A percentile compares a stretch with the other conserved stretches of the same genome.
Evolutionary conservation across 352 stramenopile species (phyloP).

Genomic region (Phytophthora sp.): DNA sequence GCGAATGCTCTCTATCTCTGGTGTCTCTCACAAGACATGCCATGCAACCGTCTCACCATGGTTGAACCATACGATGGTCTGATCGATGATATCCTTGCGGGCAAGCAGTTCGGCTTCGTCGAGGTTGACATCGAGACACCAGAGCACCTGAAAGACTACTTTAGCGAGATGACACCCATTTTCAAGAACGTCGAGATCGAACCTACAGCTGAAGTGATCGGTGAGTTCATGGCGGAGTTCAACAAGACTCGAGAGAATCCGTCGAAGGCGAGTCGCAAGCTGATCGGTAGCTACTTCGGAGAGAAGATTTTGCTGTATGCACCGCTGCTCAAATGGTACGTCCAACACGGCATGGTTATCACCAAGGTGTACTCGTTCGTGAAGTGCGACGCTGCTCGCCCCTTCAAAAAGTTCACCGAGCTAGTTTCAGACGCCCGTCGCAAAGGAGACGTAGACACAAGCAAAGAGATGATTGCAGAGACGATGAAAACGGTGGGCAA

Average conservation of each 20-base stretch:
- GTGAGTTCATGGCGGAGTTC: not conserved
- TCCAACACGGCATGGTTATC: not conserved
- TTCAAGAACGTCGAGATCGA: not conserved
- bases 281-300: not conserved
- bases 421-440: conserved; percentile 34
- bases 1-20: no score
- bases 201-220: not conserved
- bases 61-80: not conserved
- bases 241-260: no score
- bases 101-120: not conserved
- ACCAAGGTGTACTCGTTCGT: not conserved
- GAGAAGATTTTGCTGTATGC: not conserved
- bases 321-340: not conserved
- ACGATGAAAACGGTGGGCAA: conserved; percentile 14
- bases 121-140: not conserved
- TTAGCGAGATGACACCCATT: not conserved
- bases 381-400: not conserved
- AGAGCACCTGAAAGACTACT: not conserved
- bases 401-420: conserved; percentile 33
- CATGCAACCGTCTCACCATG: not conserved
- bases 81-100: not conserved
- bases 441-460: conserved; percentile 31
- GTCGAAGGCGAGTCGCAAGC: not conserved
- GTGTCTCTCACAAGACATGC: not conserved
- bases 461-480: conserved; percentile 10